Evolutionary conservation across 257 asterid genomes (phyloP).

Genomic region (Solanum megistacrolobum): DNA sequence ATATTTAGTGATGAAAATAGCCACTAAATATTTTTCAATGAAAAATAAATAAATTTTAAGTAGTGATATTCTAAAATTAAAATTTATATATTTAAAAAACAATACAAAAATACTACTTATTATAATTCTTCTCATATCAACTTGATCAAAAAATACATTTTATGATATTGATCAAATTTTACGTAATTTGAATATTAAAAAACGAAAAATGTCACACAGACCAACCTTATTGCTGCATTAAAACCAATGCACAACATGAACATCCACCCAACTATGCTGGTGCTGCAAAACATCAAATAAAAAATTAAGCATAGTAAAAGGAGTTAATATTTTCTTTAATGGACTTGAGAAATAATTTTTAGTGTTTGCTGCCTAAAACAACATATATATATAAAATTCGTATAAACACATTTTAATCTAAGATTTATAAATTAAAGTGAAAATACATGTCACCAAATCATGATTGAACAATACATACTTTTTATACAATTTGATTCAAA

Average conservation of each 20-base stretch:
- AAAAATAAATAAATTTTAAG: too few relatives aligned
- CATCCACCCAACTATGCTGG: constrained; percentile 5
- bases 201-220: not conserved
- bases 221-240: constrained; percentile 7
- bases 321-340: too few relatives aligned
- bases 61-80: not conserved
- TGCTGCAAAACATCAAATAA: not conserved
- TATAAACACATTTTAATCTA: too few relatives aligned
- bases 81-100: not conserved
- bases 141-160: not conserved
- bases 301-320: not conserved
- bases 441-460: too few relatives aligned
- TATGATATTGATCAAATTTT: not conserved
- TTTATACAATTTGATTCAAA: too few relatives aligned
- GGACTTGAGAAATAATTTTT: not conserved
- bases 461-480: too few relatives aligned
- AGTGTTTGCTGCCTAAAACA: too few relatives aligned
- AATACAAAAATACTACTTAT: too few relatives aligned
- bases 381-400: too few relatives aligned
- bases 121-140: not conserved
- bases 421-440: too few relatives aligned
- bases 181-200: not conserved
- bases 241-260: constrained; percentile 4
- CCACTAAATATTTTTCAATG: too few relatives aligned
- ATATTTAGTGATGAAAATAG: too few relatives aligned